These are phyloP conservation scores for Priceomyces melissophilus DNA, from an alignment of 805 yeast species.

Conservation along the genomic window DNA sequence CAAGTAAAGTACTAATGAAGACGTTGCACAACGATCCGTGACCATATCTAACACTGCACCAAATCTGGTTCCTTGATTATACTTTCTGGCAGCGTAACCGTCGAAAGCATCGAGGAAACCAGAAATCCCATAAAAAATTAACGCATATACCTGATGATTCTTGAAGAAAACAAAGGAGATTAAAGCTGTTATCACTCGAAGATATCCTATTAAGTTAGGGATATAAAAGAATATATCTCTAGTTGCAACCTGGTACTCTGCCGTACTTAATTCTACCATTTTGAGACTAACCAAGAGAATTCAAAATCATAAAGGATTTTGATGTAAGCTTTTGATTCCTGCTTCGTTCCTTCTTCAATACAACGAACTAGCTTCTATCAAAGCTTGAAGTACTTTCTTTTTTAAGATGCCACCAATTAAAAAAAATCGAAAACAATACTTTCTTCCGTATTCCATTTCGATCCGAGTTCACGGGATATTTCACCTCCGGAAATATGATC, in stretches of 20 bases:
- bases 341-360: too few species aligned
- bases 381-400: too few species aligned
- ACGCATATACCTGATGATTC: slow-evolving; percentile 76
- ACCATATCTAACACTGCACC: slow-evolving; percentile 99
- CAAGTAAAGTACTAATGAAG: slow-evolving; percentile 84
- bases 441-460: too few species aligned
- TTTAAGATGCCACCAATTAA: too few species aligned
- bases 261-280: not conserved
- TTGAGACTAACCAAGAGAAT: not conserved
- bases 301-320: too few species aligned
- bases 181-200: slow-evolving; percentile 77
- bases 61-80: slow-evolving; percentile 82
- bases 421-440: too few species aligned
- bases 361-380: too few species aligned
- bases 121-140: slow-evolving; percentile 75
- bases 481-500: too few species aligned
- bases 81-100: slow-evolving; percentile 90
- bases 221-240: slow-evolving; percentile 69
- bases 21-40: slow-evolving; percentile 95
- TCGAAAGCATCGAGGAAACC: slow-evolving; percentile 94
- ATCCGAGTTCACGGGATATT: too few species aligned
- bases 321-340: too few species aligned
- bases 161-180: slow-evolving; percentile 80
- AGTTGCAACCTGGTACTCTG: slow-evolving; percentile 25
- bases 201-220: slow-evolving; percentile 89